These are phyloP conservation scores for Thielaviopsis populi DNA, from an alignment of 2,329 filamentous ascomycete genomes.

Conservation along the genomic window DNA sequence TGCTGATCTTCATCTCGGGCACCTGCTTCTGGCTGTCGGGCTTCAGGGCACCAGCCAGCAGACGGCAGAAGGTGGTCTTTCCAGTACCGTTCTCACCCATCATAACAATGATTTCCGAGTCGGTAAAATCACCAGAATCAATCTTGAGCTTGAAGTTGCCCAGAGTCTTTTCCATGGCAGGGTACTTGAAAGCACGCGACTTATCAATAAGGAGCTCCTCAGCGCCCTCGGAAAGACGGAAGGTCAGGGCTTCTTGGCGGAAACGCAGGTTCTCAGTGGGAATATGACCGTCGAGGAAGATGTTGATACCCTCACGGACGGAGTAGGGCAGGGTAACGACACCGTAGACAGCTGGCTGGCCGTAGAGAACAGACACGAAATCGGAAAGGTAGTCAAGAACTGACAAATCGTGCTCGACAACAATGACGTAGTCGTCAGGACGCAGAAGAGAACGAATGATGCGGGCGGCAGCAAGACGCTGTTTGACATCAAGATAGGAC, in stretches of 20 bases:
- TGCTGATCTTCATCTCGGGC: slow-evolving; percentile 90
- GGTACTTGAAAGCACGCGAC: slow-evolving; percentile 73
- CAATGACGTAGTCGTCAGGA: slow-evolving; percentile 88
- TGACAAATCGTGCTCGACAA: slow-evolving; percentile 97
- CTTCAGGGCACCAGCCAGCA: slow-evolving; percentile 85
- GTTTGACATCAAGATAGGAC: slow-evolving; percentile 98
- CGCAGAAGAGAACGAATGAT: slow-evolving; percentile 84
- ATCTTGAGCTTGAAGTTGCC: slow-evolving; percentile 75
- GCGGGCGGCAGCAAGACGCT: slow-evolving; percentile 80
- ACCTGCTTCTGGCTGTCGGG: slow-evolving; percentile 67
- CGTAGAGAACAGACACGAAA: slow-evolving; percentile 95
- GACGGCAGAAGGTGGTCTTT: slow-evolving; percentile 96
- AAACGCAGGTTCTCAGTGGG: slow-evolving; percentile 97
- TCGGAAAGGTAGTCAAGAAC: slow-evolving; percentile 97
- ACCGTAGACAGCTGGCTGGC: slow-evolving; percentile 88
- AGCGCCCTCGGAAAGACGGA: slow-evolving; percentile 77
- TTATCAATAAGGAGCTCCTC: slow-evolving; percentile 82
- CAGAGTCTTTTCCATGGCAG: slow-evolving; percentile 81
- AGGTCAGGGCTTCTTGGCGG: slow-evolving; percentile 90
- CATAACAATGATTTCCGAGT: slow-evolving; percentile 98
- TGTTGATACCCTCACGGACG: slow-evolving; percentile 97
- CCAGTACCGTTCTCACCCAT: slow-evolving; percentile 99
- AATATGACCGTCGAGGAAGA: slow-evolving; percentile 96
- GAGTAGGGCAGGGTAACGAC: slow-evolving; percentile 92
- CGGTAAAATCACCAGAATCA: slow-evolving; percentile 75